phyloP scores from a whole-genome alignment of 2,329 filamentous ascomycete genomes.

The Calonectria pseudoturangicola region DNA sequence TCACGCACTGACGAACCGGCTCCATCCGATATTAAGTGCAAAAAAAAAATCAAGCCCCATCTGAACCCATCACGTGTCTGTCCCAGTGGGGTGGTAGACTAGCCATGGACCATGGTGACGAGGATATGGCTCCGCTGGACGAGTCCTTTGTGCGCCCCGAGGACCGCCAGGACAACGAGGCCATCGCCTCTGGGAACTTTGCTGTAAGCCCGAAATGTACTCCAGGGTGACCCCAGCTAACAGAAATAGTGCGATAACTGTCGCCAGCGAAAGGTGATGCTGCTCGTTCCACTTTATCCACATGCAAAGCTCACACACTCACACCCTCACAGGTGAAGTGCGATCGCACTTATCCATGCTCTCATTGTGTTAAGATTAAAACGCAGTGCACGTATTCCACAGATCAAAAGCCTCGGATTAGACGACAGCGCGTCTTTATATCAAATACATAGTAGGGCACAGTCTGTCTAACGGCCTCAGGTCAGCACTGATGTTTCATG shows the following conservation, averaged over 20 bases:
- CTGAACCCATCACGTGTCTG: constrained; percentile 11
- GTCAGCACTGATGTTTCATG: constrained; percentile 2
- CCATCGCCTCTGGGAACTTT: constrained; percentile 19
- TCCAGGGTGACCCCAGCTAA: neutral
- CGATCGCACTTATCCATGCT: constrained; percentile 40
- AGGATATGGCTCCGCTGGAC: constrained; percentile 27
- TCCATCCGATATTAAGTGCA: constrained; percentile 8
- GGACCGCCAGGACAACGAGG: constrained; percentile 19
- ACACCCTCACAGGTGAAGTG: constrained; percentile 42
- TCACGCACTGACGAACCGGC: constrained; percentile 3
- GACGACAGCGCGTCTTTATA: constrained; percentile 43
- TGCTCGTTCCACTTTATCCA: neutral
- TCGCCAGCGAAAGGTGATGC: constrained; percentile 29
- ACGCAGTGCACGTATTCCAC: constrained; percentile 35
- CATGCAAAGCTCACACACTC: neutral
- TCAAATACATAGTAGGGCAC: constrained; percentile 45
- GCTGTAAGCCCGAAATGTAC: constrained; percentile 17
- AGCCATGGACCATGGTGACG: constrained; percentile 22
- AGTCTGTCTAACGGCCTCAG: neutral
- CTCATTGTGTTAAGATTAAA: constrained; percentile 38
- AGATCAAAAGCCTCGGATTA: constrained; percentile 37
- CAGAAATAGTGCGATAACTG: constrained; percentile 27
- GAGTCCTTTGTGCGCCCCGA: constrained; percentile 12
- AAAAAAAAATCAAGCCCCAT: constrained; percentile 1
- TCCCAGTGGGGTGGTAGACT: neutral